Base-by-base conservation (phyloP, 805 yeast species). In the Millerozyma acaciae region DNA sequence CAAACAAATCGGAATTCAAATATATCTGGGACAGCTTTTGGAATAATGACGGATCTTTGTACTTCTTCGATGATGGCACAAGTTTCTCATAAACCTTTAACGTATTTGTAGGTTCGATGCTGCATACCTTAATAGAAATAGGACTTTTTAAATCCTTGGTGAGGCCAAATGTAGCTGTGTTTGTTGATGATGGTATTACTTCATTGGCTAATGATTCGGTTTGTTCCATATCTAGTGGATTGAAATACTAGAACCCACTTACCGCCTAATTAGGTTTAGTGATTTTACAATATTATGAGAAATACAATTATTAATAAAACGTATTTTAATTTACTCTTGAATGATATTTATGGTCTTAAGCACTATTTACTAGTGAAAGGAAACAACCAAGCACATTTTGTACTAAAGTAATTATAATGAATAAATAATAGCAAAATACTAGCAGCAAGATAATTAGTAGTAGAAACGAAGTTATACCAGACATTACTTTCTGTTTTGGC, bases 111-210 rank as follows among this genome's bases (percentile, higher is more conserved):
- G 42, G 53, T 30, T 53, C 52, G 6, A 66, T 51, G 33, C 50
- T 51, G 34, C 63, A 53, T 21, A 66, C 38, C 34, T 62, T 63
- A 16, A 66, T 44, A 6, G 49, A 37, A 7, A 65, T 45, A 1
- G 69, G 69, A 6, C 50, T 47, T 12, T 40, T 33, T 12, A 66
- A 45, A 44, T 65, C 65, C 29, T 62, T 65, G 20, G 62, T 56
- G n/a, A 65, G 52, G 2, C 70, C 70, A 40, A 65, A 58, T 5
- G 67, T 54, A 22, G 55, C 44, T 6, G 66, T 50, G 25, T 54
- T 40, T 35, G 42, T 26, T 16, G 25, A 34, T 21, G 37, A 32
- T 8, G 39, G 29, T n/a, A 37, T 8, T 10, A 34, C n/a, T 8
- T 33, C 41, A 6, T 32, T n/a, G n/a, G n/a, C n/a, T n/a, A n/a